A percentile compares a stretch with the other conserved stretches of the same genome.
Conservation (phyloP, 805 yeast genomes). For the Metschnikowia dekortorum region DNA sequence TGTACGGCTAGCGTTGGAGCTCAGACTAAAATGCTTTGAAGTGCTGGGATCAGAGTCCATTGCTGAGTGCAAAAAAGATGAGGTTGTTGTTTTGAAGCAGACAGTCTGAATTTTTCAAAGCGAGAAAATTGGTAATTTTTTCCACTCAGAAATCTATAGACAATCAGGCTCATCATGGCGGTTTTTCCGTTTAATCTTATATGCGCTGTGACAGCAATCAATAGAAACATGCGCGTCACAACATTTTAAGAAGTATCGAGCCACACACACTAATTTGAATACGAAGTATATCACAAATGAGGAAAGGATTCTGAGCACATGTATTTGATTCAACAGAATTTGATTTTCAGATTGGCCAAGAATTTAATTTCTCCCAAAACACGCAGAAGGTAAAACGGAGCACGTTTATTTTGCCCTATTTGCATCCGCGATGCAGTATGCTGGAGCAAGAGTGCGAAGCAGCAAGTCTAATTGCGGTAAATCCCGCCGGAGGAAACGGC, state of each 20-base stretch:
- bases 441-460: background rate
- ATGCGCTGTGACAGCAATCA: conserved; percentile 1
- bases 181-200: conserved; percentile 1
- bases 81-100: background rate
- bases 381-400: background rate
- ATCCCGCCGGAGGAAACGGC: no score
- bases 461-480: background rate
- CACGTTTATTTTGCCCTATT: background rate
- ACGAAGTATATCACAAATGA: background rate
- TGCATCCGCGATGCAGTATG: background rate
- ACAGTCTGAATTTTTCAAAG: background rate
- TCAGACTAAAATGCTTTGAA: background rate
- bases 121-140: background rate
- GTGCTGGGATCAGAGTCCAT: conserved; percentile 1
- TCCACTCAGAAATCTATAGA: background rate
- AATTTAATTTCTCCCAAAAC: background rate
- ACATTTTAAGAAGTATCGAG: background rate
- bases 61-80: background rate
- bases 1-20: background rate
- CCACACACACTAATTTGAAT: background rate
- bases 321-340: no score
- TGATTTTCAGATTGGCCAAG: background rate
- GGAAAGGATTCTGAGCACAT: no score
- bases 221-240: background rate
- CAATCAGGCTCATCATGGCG: background rate